Conservation (phyloP, 495 filamentous ascomycete genomes). For the Trichoderma asperelloides region DNA sequence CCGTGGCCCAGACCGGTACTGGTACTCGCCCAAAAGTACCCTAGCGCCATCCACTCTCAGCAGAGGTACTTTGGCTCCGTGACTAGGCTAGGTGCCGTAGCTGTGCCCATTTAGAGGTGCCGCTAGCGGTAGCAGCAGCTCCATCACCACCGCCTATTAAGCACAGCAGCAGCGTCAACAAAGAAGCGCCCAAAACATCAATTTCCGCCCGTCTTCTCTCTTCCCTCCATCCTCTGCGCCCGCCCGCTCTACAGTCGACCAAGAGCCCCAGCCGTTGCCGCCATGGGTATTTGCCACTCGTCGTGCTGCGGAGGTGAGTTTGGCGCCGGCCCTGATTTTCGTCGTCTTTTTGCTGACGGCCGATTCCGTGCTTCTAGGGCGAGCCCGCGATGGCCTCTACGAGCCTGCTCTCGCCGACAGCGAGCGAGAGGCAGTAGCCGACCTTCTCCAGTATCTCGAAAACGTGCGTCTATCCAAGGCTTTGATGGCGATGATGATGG, state of each 20-base stretch:
- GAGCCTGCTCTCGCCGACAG: constrained; percentile 93
- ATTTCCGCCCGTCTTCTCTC: background rate
- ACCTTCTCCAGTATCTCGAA: constrained; percentile 89
- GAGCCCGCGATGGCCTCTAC: constrained; percentile 86
- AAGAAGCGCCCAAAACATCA: background rate
- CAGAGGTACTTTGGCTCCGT: background rate
- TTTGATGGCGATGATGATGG: background rate
- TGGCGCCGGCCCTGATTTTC: background rate
- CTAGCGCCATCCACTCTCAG: background rate
- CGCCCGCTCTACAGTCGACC: constrained; percentile 12
- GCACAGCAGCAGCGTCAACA: background rate
- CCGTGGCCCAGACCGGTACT: background rate
- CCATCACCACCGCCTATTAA: constrained; percentile 9
- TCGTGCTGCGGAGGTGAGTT: constrained; percentile 32
- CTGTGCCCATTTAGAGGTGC: background rate
- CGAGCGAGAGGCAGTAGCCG: constrained; percentile 94
- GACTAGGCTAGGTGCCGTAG: background rate
- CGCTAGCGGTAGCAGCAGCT: constrained; percentile 8
- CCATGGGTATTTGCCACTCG: constrained; percentile 34
- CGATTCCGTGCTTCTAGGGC: constrained; percentile 41
- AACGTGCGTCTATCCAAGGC: constrained; percentile 49
- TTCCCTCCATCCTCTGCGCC: background rate
- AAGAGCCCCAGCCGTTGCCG: constrained; percentile 15
- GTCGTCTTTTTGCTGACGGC: constrained; percentile 9
- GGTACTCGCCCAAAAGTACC: background rate